Percentiles rank a stretch among this genome's conserved stretches.
Conservation (phyloP, 352 stramenopile species). For the Pythium phragmiticola region DNA sequence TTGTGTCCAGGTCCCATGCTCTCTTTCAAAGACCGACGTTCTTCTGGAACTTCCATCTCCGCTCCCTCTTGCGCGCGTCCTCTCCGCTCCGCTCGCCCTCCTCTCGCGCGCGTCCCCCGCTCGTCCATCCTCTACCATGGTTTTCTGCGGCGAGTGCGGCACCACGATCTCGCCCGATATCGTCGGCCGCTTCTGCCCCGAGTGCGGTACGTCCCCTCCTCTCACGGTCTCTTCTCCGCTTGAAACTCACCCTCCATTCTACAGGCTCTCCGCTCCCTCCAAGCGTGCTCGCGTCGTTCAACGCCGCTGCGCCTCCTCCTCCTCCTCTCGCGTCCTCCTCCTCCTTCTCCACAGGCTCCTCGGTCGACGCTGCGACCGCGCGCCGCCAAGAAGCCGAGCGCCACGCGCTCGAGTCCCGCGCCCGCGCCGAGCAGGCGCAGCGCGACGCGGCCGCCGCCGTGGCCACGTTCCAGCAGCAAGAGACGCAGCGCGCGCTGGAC, state of each 20-base stretch:
- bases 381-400: slow-evolving; percentile 54
- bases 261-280: slow-evolving; percentile 10
- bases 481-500: slow-evolving; percentile 39
- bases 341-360: slow-evolving; percentile 2
- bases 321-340: background rate
- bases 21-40: too few relatives aligned
- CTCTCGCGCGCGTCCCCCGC: background rate
- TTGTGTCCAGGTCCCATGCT: too few relatives aligned
- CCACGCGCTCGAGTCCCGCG: slow-evolving; percentile 37
- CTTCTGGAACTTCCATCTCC: background rate
- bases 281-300: slow-evolving; percentile 12
- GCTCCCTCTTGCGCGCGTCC: background rate
- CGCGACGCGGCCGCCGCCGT: slow-evolving; percentile 47
- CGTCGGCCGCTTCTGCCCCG: slow-evolving; percentile 64
- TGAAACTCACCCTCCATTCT: background rate
- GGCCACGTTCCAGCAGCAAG: slow-evolving; percentile 46
- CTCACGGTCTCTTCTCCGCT: slow-evolving; percentile 8
- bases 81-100: background rate
- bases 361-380: slow-evolving; percentile 17
- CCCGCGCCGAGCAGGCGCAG: slow-evolving; percentile 41
- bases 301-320: slow-evolving; percentile 15
- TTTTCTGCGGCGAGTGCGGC: slow-evolving; percentile 84
- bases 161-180: slow-evolving; percentile 54
- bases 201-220: slow-evolving; percentile 54
- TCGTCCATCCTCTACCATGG: slow-evolving; percentile 37